Percentiles rank a stretch among this genome's conserved stretches.
These are phyloP conservation scores for Cladosporium sp. DNA, from an alignment of 2,329 filamentous ascomycete genomes.

Conservation along the genomic window DNA sequence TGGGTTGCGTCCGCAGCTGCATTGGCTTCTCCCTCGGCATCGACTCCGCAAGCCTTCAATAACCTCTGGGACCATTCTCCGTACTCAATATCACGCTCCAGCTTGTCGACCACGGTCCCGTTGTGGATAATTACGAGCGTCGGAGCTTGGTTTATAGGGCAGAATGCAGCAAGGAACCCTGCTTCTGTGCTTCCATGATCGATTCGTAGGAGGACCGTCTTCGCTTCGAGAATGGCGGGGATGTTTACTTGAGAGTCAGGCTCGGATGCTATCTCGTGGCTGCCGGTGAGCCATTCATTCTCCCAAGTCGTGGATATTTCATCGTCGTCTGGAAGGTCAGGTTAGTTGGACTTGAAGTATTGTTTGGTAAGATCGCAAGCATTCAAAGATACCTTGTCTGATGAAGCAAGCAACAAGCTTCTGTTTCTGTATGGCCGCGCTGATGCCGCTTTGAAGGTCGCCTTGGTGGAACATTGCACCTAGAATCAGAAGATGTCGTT, in stretches of 20 bases:
- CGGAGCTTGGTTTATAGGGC: slow-evolving; percentile 72
- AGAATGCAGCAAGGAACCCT: slow-evolving; percentile 74
- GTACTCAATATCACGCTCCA: slow-evolving; percentile 60
- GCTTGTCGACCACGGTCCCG: slow-evolving; percentile 71
- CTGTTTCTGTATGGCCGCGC: slow-evolving; percentile 64
- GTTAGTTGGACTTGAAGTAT: too few relatives aligned
- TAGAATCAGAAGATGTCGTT: too few relatives aligned
- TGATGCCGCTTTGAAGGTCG: slow-evolving; percentile 74
- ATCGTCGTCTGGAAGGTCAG: slow-evolving; percentile 49
- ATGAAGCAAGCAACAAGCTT: slow-evolving; percentile 85
- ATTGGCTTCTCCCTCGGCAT: neutral
- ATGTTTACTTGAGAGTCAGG: slow-evolving; percentile 46
- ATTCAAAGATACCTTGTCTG: slow-evolving; percentile 33
- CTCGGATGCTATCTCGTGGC: slow-evolving; percentile 6
- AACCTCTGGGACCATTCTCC: slow-evolving; percentile 59
- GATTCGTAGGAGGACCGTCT: slow-evolving; percentile 67
- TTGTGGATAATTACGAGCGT: slow-evolving; percentile 72
- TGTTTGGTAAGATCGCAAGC: too few relatives aligned
- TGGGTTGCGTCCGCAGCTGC: neutral
- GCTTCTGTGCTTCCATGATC: slow-evolving; percentile 72
- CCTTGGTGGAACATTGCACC: slow-evolving; percentile 73
- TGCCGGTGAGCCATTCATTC: slow-evolving; percentile 25
- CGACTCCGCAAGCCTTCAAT: slow-evolving; percentile 31
- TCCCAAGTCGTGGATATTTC: slow-evolving; percentile 56
- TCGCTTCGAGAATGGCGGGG: slow-evolving; percentile 21